These are phyloP conservation scores for Nadsonia starkeyi-henricii DNA, from an alignment of 1,139 yeast genomes.

Conservation along the genomic window DNA sequence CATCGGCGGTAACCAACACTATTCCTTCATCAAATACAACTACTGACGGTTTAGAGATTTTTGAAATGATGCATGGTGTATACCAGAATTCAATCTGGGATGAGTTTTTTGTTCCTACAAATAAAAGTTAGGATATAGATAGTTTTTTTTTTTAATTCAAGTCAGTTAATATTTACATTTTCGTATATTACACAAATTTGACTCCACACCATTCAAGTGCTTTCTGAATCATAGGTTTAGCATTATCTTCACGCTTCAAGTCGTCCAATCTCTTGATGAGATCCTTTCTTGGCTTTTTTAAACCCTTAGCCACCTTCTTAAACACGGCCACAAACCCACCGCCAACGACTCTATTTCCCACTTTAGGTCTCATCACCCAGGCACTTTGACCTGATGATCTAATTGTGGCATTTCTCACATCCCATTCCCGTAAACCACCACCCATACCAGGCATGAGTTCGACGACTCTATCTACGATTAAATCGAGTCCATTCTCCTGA, in stretches of 20 bases:
- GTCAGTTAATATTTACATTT: too few relatives aligned
- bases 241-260: not conserved
- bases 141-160: too few relatives aligned
- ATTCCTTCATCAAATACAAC: too few relatives aligned
- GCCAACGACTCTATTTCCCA: slow-evolving; percentile 30
- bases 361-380: slow-evolving; percentile 34
- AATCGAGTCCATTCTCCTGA: slow-evolving; percentile 21
- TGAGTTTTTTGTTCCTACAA: not conserved
- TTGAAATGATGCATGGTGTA: not conserved
- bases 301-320: slow-evolving; percentile 11
- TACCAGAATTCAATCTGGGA: not conserved
- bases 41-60: not conserved
- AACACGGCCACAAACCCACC: slow-evolving; percentile 35
- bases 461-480: slow-evolving; percentile 21
- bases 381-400: slow-evolving; percentile 28
- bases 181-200: not conserved
- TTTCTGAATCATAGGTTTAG: not conserved
- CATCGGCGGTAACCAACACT: too few relatives aligned
- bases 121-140: not conserved
- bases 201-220: not conserved
- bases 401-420: slow-evolving; percentile 23
- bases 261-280: not conserved
- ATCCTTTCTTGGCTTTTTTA: not conserved
- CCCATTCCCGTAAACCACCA: slow-evolving; percentile 25
- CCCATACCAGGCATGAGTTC: slow-evolving; percentile 33